These are phyloP conservation scores for Cenchrus purpureus DNA, from an alignment of 176 grass and related monocot species.

Conservation along the genomic window DNA sequence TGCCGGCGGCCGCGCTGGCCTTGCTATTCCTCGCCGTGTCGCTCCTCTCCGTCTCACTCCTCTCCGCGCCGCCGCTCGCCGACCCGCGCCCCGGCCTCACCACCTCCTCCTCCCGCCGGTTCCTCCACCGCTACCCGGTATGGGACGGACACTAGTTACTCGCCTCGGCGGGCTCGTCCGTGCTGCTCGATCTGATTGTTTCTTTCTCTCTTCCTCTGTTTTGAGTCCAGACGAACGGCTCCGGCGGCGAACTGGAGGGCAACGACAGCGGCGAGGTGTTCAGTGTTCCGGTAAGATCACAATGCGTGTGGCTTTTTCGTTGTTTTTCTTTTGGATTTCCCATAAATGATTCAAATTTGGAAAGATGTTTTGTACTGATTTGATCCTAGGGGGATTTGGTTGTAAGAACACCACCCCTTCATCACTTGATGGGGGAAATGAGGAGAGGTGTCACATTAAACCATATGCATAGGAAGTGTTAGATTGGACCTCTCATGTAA, in stretches of 20 bases:
- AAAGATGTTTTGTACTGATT: neutral
- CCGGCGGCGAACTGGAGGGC: constrained; percentile 2
- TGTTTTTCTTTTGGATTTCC: neutral
- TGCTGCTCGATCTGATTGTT: constrained; percentile 28
- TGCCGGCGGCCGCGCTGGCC: constrained; percentile 50
- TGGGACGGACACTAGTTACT: constrained; percentile 21
- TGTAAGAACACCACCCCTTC: neutral
- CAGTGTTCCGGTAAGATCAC: neutral
- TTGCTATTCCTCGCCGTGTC: constrained; percentile 52
- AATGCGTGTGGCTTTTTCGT: neutral
- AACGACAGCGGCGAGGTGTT: neutral
- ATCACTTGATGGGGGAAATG: neutral
- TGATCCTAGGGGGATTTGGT: constrained; percentile 7
- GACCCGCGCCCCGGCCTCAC: constrained; percentile 41
- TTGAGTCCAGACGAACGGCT: neutral
- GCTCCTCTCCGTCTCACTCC: constrained; percentile 57
- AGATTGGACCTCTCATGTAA: constrained; percentile 16
- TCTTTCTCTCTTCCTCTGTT: neutral
- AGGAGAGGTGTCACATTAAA: neutral
- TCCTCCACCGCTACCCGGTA: constrained; percentile 36
- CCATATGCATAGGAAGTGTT: neutral
- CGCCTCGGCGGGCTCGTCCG: neutral
- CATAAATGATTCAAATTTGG: constrained; percentile 10
- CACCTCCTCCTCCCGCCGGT: constrained; percentile 38
- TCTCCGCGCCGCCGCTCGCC: constrained; percentile 61